A percentile compares a stretch with the other conserved stretches of the same genome.
These are phyloP conservation scores for Abrus precatorius DNA, from an alignment of 306 rosid species.

Conservation along the genomic window DNA sequence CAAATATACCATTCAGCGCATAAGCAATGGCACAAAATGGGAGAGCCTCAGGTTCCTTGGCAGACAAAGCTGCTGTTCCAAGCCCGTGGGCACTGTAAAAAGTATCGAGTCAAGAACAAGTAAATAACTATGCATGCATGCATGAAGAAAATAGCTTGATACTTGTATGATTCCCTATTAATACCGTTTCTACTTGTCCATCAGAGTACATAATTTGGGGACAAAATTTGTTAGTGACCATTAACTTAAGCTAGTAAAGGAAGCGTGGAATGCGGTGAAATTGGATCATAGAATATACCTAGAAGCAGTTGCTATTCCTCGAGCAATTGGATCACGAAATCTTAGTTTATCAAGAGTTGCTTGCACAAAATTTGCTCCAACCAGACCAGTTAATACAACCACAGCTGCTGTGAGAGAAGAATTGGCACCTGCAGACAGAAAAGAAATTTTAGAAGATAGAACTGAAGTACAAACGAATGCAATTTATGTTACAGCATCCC, in stretches of 20 bases:
- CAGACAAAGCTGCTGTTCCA: slow-evolving; percentile 96
- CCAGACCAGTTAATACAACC: slow-evolving; percentile 92
- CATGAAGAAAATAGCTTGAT: slow-evolving; percentile 30
- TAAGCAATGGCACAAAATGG: slow-evolving; percentile 97
- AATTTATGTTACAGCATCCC: not conserved
- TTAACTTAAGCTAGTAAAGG: not conserved
- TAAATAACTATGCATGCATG: slow-evolving; percentile 11
- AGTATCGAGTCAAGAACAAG: slow-evolving; percentile 32
- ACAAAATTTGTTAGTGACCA: too few relatives aligned
- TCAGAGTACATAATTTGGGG: too few relatives aligned
- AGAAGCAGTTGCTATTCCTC: slow-evolving; percentile 98
- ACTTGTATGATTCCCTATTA: not conserved
- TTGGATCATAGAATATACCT: slow-evolving; percentile 60
- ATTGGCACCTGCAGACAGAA: slow-evolving; percentile 73
- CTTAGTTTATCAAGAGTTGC: slow-evolving; percentile 78
- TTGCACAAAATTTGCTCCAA: slow-evolving; percentile 96
- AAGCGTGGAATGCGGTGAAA: slow-evolving; percentile 17
- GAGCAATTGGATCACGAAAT: slow-evolving; percentile 90
- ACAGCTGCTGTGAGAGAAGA: slow-evolving; percentile 91
- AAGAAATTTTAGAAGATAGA: slow-evolving; percentile 36
- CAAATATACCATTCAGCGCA: slow-evolving; percentile 91
- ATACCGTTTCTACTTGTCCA: not conserved
- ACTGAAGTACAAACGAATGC: slow-evolving; percentile 5
- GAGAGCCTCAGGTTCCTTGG: slow-evolving; percentile 98
- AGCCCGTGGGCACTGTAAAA: slow-evolving; percentile 86